These are phyloP conservation scores for Naganishia vaughanmartiniae DNA, from an alignment of 768 basidiomycete species.

Conservation along the genomic window DNA sequence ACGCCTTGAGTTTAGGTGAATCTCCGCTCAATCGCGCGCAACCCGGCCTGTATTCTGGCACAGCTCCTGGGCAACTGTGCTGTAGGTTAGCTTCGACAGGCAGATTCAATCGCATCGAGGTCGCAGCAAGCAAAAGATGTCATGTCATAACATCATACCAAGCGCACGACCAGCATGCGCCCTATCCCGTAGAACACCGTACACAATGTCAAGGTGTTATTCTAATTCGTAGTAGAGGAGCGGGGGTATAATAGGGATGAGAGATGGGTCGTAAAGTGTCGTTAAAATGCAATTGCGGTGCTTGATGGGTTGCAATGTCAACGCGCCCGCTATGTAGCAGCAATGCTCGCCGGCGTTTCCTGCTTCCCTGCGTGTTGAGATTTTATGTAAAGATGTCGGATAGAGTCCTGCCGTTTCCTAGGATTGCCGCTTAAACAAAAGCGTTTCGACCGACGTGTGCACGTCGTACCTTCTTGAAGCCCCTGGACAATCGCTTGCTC, in stretches of 20 bases:
- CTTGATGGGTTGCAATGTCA: neutral
- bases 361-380: neutral
- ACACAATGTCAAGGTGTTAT: neutral
- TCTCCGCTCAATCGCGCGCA: neutral
- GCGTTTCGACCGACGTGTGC: conserved; percentile 17
- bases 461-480: conserved; percentile 4
- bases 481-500: conserved; percentile 8
- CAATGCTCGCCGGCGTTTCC: neutral
- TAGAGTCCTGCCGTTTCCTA: neutral
- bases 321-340: neutral
- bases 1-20: no score
- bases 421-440: neutral
- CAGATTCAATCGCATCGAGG: no score
- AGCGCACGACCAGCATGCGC: conserved; percentile 14
- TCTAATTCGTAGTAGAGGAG: neutral
- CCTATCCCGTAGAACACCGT: conserved; percentile 4
- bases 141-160: conserved; percentile 7
- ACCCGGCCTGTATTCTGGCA: no score
- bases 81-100: no score
- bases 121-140: no score
- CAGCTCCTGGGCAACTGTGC: no score
- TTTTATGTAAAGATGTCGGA: neutral
- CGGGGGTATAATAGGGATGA: neutral
- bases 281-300: neutral
- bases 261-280: neutral